Evolutionary conservation across 371 early-diverging fungal genomes (phyloP), one percentile per base, ranked within the genome.

Genomic region (Sanchytrium tribonematis): DNA sequence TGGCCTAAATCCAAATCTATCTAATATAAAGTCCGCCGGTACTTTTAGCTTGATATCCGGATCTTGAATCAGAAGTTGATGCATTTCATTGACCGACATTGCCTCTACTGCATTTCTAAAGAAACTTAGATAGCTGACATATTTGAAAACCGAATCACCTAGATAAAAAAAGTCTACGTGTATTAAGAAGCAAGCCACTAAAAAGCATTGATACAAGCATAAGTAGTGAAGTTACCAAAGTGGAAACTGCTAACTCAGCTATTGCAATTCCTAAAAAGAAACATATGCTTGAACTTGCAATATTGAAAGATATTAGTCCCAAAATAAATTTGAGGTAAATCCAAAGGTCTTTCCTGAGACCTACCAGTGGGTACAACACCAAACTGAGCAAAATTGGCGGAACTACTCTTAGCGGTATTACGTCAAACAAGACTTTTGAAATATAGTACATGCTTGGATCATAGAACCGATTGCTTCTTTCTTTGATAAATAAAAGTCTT

Each of bases 41-140:
- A 94, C 82, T 76, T 84, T 72, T 28, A 90, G 75, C 0, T 91
- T 90, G 74, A 83, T 86, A 65, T 88, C 81, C 68, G 85, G 83
- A 68, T 90, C 91, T 16, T 82, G 80, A 31, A 94, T 76, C 69
- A 84, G 86, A 2, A 91, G 72, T 30, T 85, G 83, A 0, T 83
- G 76, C 69, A 91, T 77, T 74, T 91, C 92, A 72, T 90, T 92
- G 66, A 90, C 89, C 0, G 89, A 78, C 68, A 91, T 75, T 0
- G 91, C 89, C 73, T 94, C 95, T 66, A 90, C 81, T 0, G 89
- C 90, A 77, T 86, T 86, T 70, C 90, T 88, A 74, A 91, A 94
- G 73, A 89, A 86, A 0, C 88, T 87, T 1, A 89, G 69, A 68
- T 87, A 82, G 71, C 88, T 85, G 17, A 92, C 76, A 83, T 88